These are phyloP conservation scores for Cyberlindnera nakhonratchasimensis DNA, from an alignment of 805 yeast species.

Conservation along the genomic window DNA sequence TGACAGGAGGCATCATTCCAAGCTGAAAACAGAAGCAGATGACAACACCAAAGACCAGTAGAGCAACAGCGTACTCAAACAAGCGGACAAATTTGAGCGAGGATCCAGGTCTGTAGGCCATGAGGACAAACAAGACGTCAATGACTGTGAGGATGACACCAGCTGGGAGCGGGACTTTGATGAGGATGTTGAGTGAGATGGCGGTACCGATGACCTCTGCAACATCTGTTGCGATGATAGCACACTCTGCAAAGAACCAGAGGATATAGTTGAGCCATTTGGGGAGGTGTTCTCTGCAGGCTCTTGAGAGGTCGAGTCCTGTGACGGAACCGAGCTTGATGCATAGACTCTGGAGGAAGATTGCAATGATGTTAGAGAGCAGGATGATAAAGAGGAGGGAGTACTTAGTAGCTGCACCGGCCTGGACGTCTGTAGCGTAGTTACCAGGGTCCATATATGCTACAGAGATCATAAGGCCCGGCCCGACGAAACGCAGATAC, in stretches of 20 bases:
- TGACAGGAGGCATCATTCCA: slow-evolving; percentile 45
- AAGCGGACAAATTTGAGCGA: slow-evolving; percentile 65
- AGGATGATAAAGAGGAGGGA: slow-evolving; percentile 68
- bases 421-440: slow-evolving; percentile 83
- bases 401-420: slow-evolving; percentile 79
- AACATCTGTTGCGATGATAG: slow-evolving; percentile 87
- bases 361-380: slow-evolving; percentile 80
- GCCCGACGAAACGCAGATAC: slow-evolving; percentile 72
- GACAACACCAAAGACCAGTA: slow-evolving; percentile 70
- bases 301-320: slow-evolving; percentile 83
- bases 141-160: slow-evolving; percentile 78
- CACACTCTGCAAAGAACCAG: slow-evolving; percentile 80
- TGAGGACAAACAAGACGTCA: slow-evolving; percentile 75
- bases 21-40: slow-evolving; percentile 76
- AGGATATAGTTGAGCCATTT: slow-evolving; percentile 57
- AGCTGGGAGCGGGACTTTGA: slow-evolving; percentile 67
- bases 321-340: slow-evolving; percentile 87
- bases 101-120: slow-evolving; percentile 79
- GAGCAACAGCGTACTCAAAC: slow-evolving; percentile 73
- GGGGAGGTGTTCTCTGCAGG: slow-evolving; percentile 72
- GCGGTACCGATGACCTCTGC: slow-evolving; percentile 97
- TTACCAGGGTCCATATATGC: slow-evolving; percentile 96
- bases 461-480: slow-evolving; percentile 83
- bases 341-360: slow-evolving; percentile 76
- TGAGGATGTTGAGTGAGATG: slow-evolving; percentile 72